These are phyloP conservation scores for Bipolaris zeicola DNA, from an alignment of 2,329 filamentous ascomycete species.

Conservation along the genomic window DNA sequence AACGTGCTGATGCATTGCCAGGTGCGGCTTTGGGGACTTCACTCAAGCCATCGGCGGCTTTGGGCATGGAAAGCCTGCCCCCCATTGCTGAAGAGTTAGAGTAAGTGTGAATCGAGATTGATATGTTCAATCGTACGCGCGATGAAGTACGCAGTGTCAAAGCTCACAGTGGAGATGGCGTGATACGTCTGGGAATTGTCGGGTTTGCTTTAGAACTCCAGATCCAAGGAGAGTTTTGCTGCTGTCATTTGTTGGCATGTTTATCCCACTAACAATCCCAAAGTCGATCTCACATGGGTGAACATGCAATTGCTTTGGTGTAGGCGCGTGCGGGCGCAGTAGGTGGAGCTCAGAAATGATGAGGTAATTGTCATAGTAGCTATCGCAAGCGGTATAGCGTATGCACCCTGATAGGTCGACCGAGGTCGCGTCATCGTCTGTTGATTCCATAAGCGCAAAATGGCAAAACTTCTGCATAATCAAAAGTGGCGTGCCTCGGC, in stretches of 20 bases:
- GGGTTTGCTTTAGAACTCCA: slow-evolving; percentile 6
- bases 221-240: slow-evolving; percentile 3
- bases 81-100: slow-evolving; percentile 48
- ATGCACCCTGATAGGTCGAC: slow-evolving; percentile 17
- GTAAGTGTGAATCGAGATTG: not conserved
- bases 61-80: slow-evolving; percentile 53
- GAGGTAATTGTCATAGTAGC: slow-evolving; percentile 29
- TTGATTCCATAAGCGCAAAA: slow-evolving; percentile 29
- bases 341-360: slow-evolving; percentile 23
- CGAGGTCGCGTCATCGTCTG: slow-evolving; percentile 16
- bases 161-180: slow-evolving; percentile 7
- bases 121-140: not conserved
- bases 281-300: slow-evolving; percentile 1
- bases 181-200: slow-evolving; percentile 7
- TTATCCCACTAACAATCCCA: slow-evolving; percentile 11
- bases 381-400: slow-evolving; percentile 23
- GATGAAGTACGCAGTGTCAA: not conserved
- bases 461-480: slow-evolving; percentile 17
- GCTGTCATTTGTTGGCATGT: slow-evolving; percentile 18
- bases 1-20: slow-evolving; percentile 37
- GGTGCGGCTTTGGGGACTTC: slow-evolving; percentile 49
- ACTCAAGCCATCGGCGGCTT: slow-evolving; percentile 50
- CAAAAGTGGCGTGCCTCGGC: slow-evolving; percentile 11
- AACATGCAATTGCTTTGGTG: slow-evolving; percentile 14
- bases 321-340: slow-evolving; percentile 8